Evolutionary conservation across 2,329 filamentous ascomycete genomes (phyloP), one percentile per base, ranked within the genome.

Genomic region (Aspergillus sp.): DNA sequence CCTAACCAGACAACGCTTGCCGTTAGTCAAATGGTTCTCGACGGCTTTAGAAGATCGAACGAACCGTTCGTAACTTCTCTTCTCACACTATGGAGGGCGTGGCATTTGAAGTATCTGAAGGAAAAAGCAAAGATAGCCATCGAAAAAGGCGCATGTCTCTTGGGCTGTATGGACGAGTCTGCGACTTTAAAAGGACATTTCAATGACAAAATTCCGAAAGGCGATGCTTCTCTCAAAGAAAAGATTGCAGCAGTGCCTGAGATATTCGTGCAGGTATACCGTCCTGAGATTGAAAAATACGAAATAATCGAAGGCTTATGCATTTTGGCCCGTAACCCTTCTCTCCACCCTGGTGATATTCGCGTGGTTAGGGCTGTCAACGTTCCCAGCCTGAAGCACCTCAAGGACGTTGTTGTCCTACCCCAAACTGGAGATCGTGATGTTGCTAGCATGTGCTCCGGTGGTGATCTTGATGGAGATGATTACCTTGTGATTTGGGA

Each of bases 401-500:
- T 97, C 4, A 87, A 84, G 56, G 88, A 98, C 69, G 90, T 96
- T 0, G 88, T 98, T 1, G 92, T 98, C 0, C 88, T 99, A 49
- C 91, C 95, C 0, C 86, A 90, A 37, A 88, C 80, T 0, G 93
- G 93, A 0, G 91, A 97, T 68, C 82, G 89, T 15, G 91, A 96
- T 62, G 77, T 99, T 21, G 87, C 93, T 1, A 92, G 90, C 67
- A 98, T 98, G 93, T 92, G 95, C 62, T 96, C 95, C 4, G 95
- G 95, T 2, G 95, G 95, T 0, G 95, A 99, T 69, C 82, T 99
- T 0, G 95, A 99, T 69, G 95, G 95, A 0, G 95, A 99, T 67
- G 95, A 99, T 70, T 99, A 92, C 70, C 88, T 98, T 55, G 87
- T 98, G 5, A 89, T 97, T 46, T 99, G 95, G 93, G 93, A 99